phyloP scores from a whole-genome alignment of 129 eudicot species.

The Tagetes patula region DNA sequence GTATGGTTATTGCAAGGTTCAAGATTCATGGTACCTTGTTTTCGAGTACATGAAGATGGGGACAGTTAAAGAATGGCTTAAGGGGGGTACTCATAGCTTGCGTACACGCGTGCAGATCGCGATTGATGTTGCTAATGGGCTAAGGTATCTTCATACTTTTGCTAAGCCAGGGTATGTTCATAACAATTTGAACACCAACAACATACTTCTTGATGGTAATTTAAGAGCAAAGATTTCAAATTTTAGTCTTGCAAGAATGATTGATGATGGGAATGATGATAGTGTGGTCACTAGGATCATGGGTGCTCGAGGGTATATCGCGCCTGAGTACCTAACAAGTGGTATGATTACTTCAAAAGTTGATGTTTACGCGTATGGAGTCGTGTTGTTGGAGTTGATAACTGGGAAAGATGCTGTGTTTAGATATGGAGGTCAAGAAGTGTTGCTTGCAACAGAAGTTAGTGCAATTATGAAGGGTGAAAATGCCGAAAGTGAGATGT shows the following conservation, averaged over 20 bases:
- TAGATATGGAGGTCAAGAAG: constrained; percentile 36
- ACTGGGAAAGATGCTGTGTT: constrained; percentile 43
- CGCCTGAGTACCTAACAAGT: constrained; percentile 48
- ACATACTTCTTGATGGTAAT: constrained; percentile 54
- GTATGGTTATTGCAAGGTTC: constrained; percentile 47
- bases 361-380: constrained; percentile 62
- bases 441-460: constrained; percentile 33
- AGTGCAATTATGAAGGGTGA: constrained; percentile 32
- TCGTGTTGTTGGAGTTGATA: constrained; percentile 49
- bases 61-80: constrained; percentile 53
- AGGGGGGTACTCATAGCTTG: constrained; percentile 35
- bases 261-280: constrained; percentile 15
- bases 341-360: constrained; percentile 37
- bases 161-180: constrained; percentile 60
- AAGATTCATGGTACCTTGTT: constrained; percentile 50
- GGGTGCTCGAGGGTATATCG: constrained; percentile 55
- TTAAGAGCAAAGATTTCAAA: constrained; percentile 68
- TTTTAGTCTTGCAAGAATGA: constrained; percentile 52
- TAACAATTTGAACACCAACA: constrained; percentile 55
- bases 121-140: constrained; percentile 60
- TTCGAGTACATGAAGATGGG: constrained; percentile 63
- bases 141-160: constrained; percentile 63
- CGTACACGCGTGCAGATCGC: constrained; percentile 50
- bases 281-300: constrained; percentile 15
- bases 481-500: constrained; percentile 39